These are phyloP conservation scores for Claviceps capensis DNA, from an alignment of 2,329 filamentous ascomycete species.

Conservation along the genomic window DNA sequence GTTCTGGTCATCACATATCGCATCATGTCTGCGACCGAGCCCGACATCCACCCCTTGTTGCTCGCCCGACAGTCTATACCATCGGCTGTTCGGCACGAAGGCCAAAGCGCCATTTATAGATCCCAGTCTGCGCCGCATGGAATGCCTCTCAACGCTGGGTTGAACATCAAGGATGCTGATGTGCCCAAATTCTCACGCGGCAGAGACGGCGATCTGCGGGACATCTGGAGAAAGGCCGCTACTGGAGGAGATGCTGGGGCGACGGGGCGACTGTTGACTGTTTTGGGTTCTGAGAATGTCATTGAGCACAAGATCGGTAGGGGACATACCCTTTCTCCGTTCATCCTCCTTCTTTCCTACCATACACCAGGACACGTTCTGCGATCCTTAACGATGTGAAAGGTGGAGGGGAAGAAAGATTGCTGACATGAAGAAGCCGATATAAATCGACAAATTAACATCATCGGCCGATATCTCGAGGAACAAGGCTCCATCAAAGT, in stretches of 20 bases:
- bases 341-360: background rate
- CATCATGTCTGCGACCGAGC: slow-evolving; percentile 58
- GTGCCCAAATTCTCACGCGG: slow-evolving; percentile 73
- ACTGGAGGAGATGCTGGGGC: slow-evolving; percentile 51
- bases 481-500: slow-evolving; percentile 62
- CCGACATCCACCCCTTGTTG: slow-evolving; percentile 84
- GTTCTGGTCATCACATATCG: slow-evolving; percentile 56
- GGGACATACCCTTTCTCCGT: background rate
- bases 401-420: background rate
- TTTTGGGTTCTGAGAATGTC: slow-evolving; percentile 62
- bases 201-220: slow-evolving; percentile 76
- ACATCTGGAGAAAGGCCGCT: slow-evolving; percentile 71
- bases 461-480: slow-evolving; percentile 66
- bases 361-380: background rate
- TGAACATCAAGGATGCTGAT: slow-evolving; percentile 70
- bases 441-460: slow-evolving; percentile 72
- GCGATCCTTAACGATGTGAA: background rate
- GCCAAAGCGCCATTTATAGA: slow-evolving; percentile 75
- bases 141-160: slow-evolving; percentile 61
- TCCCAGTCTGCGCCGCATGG: slow-evolving; percentile 77
- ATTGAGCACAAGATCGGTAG: slow-evolving; percentile 55
- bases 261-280: slow-evolving; percentile 62
- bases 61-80: slow-evolving; percentile 72
- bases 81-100: slow-evolving; percentile 65
- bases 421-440: slow-evolving; percentile 33